Evolutionary conservation across 1,139 yeast genomes (phyloP).

Genomic region (Saccharomyces uvarum): DNA sequence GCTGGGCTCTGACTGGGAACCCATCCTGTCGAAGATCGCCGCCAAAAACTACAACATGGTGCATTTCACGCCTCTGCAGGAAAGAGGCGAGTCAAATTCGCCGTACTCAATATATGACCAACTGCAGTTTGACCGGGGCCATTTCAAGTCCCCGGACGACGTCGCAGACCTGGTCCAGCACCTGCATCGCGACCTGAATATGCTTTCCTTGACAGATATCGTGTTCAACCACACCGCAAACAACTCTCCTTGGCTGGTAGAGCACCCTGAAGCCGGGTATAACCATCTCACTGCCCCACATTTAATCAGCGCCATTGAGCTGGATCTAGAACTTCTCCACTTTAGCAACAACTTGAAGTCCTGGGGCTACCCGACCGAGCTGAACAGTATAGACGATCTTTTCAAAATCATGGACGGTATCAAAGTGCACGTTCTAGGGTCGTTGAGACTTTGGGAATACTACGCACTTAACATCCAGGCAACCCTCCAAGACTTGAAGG

Average conservation of each 20-base stretch:
- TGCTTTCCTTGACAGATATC: slow-evolving; percentile 79
- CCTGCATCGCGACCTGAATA: slow-evolving; percentile 48
- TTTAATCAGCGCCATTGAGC: slow-evolving; percentile 70
- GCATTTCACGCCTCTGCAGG: slow-evolving; percentile 89
- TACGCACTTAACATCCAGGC: slow-evolving; percentile 57
- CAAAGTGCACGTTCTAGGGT: slow-evolving; percentile 55
- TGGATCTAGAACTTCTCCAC: slow-evolving; percentile 60
- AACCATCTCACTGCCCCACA: slow-evolving; percentile 85
- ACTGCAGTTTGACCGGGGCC: slow-evolving; percentile 58
- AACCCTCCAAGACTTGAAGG: slow-evolving; percentile 29
- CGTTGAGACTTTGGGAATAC: slow-evolving; percentile 76
- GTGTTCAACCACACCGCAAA: slow-evolving; percentile 94
- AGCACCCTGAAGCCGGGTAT: slow-evolving; percentile 88
- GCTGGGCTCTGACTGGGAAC: slow-evolving; percentile 77
- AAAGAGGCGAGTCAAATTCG: slow-evolving; percentile 81
- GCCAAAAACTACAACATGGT: slow-evolving; percentile 87
- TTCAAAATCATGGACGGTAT: slow-evolving; percentile 57
- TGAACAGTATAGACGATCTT: slow-evolving; percentile 48
- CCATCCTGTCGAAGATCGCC: slow-evolving; percentile 51
- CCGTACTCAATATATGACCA: slow-evolving; percentile 92
- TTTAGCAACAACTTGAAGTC: slow-evolving; percentile 50
- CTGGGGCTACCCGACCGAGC: slow-evolving; percentile 53
- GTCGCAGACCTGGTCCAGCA: slow-evolving; percentile 41
- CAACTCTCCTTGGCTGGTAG: slow-evolving; percentile 76
- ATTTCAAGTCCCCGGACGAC: slow-evolving; percentile 48